Evolutionary conservation across 495 filamentous ascomycete genomes (phyloP), one percentile per base, ranked within the genome.

Genomic region (Hypoxylon lienhwacheense): DNA sequence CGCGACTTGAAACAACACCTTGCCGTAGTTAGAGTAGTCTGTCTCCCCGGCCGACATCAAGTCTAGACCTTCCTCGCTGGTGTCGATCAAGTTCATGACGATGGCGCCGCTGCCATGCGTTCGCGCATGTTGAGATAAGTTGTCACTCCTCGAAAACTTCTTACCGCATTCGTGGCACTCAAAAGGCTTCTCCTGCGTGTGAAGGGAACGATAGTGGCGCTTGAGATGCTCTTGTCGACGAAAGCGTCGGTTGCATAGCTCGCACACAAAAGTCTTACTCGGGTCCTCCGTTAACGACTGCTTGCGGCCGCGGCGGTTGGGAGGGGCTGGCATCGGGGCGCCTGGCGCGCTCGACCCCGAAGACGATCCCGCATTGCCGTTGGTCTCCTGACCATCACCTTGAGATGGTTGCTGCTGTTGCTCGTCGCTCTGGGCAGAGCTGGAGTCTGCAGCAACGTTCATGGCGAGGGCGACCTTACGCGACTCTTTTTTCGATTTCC

Each of bases 151-250:
- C 1, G 93, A 97, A 77, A 97, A 99, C 77, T 96, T 96, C 84
- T 99, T 99, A 52, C 93, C 92, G 62, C 95, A 99, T 73, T 97
- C 91, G 52, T 82, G 75, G 74, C 95, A 99, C 71, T 96, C 90
- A 68, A 97, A 97, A 5, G 95, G 95, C 83, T 99, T 99, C 53
- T 97, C 93, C 61, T 95, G 85, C 1, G 95, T 99, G 77, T 97
- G 95, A 33, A 99, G 89, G 29, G 95, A 97, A 35, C 95, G 85
- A 78, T 96, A 96, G 77, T 99, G 95, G 53, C 95, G 89, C 84
- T 97, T 97, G 50, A 99, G 85, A 64, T 99, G 95, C 69, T 99
- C 95, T 70, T 97, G 95, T 52, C 95, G 90, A 54, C 95, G 90
- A 85, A 99, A 99, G 42, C 95, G 91, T 43, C 95, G 89, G 35